These are phyloP conservation scores for Coemansia sp. DNA, from an alignment of 192 early-diverging fungal species.

Conservation along the genomic window DNA sequence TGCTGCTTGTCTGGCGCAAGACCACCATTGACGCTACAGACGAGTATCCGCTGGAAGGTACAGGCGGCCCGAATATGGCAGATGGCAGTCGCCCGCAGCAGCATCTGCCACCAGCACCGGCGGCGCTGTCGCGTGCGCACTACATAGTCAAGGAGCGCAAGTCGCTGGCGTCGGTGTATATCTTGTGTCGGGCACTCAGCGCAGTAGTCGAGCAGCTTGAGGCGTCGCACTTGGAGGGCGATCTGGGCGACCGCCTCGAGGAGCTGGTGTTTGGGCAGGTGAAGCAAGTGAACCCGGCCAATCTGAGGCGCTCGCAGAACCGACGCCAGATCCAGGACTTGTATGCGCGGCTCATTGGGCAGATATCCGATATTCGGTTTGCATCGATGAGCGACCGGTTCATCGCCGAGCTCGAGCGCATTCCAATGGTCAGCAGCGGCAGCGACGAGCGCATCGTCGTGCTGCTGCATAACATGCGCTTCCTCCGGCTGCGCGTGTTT, in stretches of 20 bases:
- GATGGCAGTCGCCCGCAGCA: background rate
- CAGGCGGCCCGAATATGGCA: background rate
- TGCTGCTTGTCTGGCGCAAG: conserved; percentile 78
- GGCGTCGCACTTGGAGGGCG: conserved; percentile 72
- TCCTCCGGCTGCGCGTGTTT: conserved; percentile 91
- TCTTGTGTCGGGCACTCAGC: conserved; percentile 86
- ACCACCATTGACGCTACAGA: conserved; percentile 58
- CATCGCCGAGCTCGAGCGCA: conserved; percentile 83
- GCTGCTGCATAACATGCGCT: conserved; percentile 89
- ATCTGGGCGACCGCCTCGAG: conserved; percentile 87
- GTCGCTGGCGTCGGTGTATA: conserved; percentile 75
- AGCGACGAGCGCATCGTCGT: conserved; percentile 84
- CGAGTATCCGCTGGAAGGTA: conserved; percentile 42
- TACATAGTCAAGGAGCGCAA: conserved; percentile 47
- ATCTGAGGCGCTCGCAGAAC: conserved; percentile 72
- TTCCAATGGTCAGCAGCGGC: conserved; percentile 61
- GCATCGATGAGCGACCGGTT: conserved; percentile 93
- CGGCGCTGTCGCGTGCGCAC: conserved; percentile 42
- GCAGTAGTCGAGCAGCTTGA: conserved; percentile 82
- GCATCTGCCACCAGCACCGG: conserved; percentile 2
- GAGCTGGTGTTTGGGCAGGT: conserved; percentile 94
- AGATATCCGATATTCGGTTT: conserved; percentile 88
- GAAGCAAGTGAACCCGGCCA: conserved; percentile 79
- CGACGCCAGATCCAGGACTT: conserved; percentile 88
- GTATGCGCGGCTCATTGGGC: conserved; percentile 92